Evolutionary conservation across 2,329 filamentous ascomycete genomes (phyloP).

Genomic region (Pyricularia sp.): DNA sequence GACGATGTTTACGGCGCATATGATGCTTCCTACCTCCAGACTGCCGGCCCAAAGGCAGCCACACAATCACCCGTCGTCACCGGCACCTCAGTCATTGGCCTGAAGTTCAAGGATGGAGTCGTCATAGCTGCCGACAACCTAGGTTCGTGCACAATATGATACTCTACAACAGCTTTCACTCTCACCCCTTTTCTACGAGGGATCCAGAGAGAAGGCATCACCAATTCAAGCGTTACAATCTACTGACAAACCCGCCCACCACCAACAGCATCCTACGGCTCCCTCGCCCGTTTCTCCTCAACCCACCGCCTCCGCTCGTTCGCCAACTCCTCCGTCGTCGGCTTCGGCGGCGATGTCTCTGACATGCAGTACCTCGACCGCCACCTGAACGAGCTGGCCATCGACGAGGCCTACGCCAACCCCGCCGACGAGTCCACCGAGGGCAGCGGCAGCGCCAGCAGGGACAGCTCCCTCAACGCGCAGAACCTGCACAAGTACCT

Average conservation of each 20-base stretch:
- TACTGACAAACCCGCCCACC: background rate
- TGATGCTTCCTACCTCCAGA: constrained; percentile 75
- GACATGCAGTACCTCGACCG: constrained; percentile 99
- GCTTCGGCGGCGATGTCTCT: constrained; percentile 93
- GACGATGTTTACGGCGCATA: constrained; percentile 96
- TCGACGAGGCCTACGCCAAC: constrained; percentile 74
- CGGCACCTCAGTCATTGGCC: constrained; percentile 86
- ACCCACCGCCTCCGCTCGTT: constrained; percentile 92
- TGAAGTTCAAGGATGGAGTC: constrained; percentile 95
- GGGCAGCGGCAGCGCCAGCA: constrained; percentile 11
- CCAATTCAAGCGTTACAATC: background rate
- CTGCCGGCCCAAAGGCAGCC: constrained; percentile 64
- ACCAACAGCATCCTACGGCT: constrained; percentile 86
- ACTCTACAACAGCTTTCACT: background rate
- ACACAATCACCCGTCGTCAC: constrained; percentile 92
- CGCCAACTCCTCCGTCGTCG: constrained; percentile 73
- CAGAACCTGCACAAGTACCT: constrained; percentile 96
- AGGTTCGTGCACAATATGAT: constrained; percentile 45
- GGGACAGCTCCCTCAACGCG: constrained; percentile 57
- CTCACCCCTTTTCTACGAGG: background rate
- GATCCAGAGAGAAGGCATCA: background rate
- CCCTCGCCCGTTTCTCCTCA: constrained; percentile 90
- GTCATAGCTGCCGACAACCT: constrained; percentile 96
- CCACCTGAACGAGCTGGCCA: constrained; percentile 75
- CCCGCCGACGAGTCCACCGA: constrained; percentile 39